Evolutionary conservation across 495 filamentous ascomycete species (phyloP), one percentile per base, ranked within the genome.

Genomic region (Sphaerosporella brunnea): DNA sequence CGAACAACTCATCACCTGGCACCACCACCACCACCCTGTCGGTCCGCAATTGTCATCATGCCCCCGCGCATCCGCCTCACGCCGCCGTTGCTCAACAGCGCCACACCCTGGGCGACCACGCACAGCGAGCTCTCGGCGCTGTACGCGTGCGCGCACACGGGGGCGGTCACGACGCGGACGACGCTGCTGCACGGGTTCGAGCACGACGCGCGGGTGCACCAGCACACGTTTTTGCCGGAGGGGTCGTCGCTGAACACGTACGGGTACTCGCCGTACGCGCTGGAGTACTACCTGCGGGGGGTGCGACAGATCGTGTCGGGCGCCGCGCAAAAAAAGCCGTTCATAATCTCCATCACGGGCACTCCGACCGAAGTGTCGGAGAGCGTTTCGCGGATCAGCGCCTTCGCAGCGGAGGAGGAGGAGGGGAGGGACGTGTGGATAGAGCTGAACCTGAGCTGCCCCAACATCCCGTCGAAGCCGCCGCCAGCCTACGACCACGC

Each of bases 371-470:
- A 78, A 16, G 67, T 80, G 0, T 54, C 56, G 0, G 38, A 56
- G 21, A 71, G 69, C 59, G 73, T 74, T 48, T 23, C 54, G 51
- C 51, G 69, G 60, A 73, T 74, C 50, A 24, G 54, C 52, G 51
- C 32, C 30, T 19, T 53, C 38, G 24, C 46, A 21, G 2, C 44
- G 0, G 15, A 34, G 23, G 28, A 47, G 3, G 39, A 37, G 1
- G 34, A 72, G 26, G n/a, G n/a, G n/a, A n/a, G n/a, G n/a, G 56
- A 63, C 1, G 55, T 82, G 3, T 69, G 71, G 15, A 68, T 81
- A 62, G 80, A 84, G 56, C 64, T 84, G 50, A 84, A 84, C 55
- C 72, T 84, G 36, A 75, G 70, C 51, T 84, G 80, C 54, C 80
- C 80, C 0, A 83, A 84, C 62, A 84, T 84, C 47, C 67, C 69